Conservation (phyloP, 768 basidiomycete genomes). For the Leccinum uliginosum region DNA sequence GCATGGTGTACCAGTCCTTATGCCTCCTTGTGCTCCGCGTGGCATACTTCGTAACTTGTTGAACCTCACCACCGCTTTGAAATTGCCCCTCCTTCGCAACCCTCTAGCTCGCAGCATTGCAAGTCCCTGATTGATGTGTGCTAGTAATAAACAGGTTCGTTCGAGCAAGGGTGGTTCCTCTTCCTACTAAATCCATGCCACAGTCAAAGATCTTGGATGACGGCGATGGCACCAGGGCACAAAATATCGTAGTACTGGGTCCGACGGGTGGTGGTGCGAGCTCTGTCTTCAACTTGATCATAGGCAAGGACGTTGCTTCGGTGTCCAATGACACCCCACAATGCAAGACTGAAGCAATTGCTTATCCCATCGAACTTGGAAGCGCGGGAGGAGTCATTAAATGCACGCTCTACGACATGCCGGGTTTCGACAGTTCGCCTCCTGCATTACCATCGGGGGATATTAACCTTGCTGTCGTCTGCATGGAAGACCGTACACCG, state of each 20-base stretch:
- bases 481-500: slow-evolving; percentile 17
- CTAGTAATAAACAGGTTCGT: slow-evolving; percentile 16
- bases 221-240: neutral
- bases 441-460: slow-evolving; percentile 18
- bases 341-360: slow-evolving; percentile 16
- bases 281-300: slow-evolving; percentile 30
- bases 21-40: neutral
- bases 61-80: neutral
- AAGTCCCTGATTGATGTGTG: slow-evolving; percentile 10
- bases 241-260: slow-evolving; percentile 25
- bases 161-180: neutral
- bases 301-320: slow-evolving; percentile 15
- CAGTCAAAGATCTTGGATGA: slow-evolving; percentile 7
- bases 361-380: slow-evolving; percentile 15
- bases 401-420: slow-evolving; percentile 22
- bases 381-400: slow-evolving; percentile 6
- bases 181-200: neutral
- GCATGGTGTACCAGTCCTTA: slow-evolving; percentile 8
- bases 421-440: slow-evolving; percentile 17
- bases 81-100: neutral
- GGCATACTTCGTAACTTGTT: neutral
- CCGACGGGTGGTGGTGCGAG: slow-evolving; percentile 25
- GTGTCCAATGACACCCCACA: slow-evolving; percentile 17
- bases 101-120: neutral
- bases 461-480: slow-evolving; percentile 21